Evolutionary conservation across 1,284 basidiomycete species (phyloP).

Genomic region (Termitomyces sp.): DNA sequence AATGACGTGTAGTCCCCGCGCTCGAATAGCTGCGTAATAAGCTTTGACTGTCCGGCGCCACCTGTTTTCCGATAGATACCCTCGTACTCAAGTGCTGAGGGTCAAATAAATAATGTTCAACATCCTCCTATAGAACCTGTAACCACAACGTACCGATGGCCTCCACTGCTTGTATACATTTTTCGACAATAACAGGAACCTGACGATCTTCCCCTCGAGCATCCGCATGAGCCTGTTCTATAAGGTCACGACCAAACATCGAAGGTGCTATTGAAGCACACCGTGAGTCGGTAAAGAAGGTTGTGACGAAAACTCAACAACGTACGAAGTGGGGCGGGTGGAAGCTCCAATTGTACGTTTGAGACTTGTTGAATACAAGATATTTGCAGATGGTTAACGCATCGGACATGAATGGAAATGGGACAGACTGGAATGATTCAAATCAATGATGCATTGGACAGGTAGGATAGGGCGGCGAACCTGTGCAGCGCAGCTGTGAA

Average conservation of each 20-base stretch:
- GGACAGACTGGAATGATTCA: constrained; percentile 48
- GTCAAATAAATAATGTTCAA: background rate
- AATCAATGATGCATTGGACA: background rate
- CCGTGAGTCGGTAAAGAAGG: constrained; percentile 2
- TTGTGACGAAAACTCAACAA: constrained; percentile 12
- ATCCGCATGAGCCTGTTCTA: constrained; percentile 80
- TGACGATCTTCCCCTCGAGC: constrained; percentile 52
- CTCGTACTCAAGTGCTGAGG: constrained; percentile 81
- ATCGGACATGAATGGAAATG: constrained; percentile 71
- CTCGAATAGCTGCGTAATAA: constrained; percentile 94
- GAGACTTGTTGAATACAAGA: constrained; percentile 48
- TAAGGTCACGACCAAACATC: constrained; percentile 87
- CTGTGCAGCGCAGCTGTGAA: constrained; percentile 82
- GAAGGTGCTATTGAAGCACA: constrained; percentile 54
- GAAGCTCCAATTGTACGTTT: constrained; percentile 32
- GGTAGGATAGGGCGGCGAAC: constrained; percentile 35
- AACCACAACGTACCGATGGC: constrained; percentile 52
- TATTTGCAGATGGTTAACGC: constrained; percentile 54
- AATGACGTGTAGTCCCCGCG: constrained; percentile 85
- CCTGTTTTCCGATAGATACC: constrained; percentile 98
- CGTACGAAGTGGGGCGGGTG: constrained; percentile 47
- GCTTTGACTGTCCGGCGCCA: constrained; percentile 87
- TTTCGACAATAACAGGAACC: constrained; percentile 89
- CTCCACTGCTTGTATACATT: constrained; percentile 94
- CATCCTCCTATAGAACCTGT: background rate